Evolutionary conservation across 106 monocot genomes (phyloP), one percentile per base, ranked within the genome.

Genomic region (Allium sativum): DNA sequence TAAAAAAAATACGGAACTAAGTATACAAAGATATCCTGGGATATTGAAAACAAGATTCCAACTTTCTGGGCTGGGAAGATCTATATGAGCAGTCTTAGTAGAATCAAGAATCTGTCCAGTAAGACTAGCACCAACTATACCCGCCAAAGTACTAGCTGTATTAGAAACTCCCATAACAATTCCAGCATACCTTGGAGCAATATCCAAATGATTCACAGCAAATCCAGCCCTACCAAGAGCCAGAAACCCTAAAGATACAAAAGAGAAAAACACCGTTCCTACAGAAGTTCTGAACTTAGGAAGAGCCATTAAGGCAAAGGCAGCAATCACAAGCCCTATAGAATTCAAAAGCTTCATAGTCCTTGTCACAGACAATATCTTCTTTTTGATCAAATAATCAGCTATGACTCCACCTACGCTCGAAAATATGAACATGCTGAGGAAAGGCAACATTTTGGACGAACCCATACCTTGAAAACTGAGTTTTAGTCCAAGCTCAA

Each of bases 161-260:
- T 95, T 95, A 11, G 90, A 90, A 59, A 95, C 81, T 13, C 95
- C 95, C 95, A 95, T 95, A n/a, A 95, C 76, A 45, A 95, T 89
- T 7, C 95, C 95, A 21, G 95, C 95, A 75, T 79, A 84, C 15
- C 77, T 86, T n/a, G 95, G 95, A 64, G 95, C 95, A 41, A 95
- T 54, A 58, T 95, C 95, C 84, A 95, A 62, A 72, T 95, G 95
- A 64, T 95, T 95, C 31, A 95, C 95, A 6, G 95, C 95, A 61
- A 95, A 95, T 0, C 95, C 95, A 17, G 95, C 90, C 65, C 95
- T 81, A 44, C 95, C 95, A n/a, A 95, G 73, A 22, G 95, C 95
- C 73, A 95, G 68, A 43, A 90, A 84, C 44, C 95, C 95, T 52
- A 95, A 79, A 46, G 90, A 83, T 41, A 87, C 52, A 1, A 90